A percentile compares a stretch with the other conserved stretches of the same genome.
phyloP scores from a whole-genome alignment of 257 asterid genomes.

The Solanum tarijense region DNA sequence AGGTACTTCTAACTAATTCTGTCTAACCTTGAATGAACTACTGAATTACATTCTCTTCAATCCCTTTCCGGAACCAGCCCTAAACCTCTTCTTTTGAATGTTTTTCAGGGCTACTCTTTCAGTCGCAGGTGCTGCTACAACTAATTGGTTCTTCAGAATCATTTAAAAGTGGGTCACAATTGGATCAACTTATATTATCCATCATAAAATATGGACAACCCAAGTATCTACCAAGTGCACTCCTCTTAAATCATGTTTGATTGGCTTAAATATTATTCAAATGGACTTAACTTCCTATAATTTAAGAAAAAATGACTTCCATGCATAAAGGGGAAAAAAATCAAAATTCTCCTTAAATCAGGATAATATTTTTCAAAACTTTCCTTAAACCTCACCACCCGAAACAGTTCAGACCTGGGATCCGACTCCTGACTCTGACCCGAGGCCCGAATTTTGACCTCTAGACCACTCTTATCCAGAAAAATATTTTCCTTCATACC shows the following conservation, averaged over 20 bases:
- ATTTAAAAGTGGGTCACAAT: neutral
- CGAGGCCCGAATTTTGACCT: neutral
- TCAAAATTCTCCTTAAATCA: neutral
- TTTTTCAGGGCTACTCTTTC: neutral
- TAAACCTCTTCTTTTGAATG: neutral
- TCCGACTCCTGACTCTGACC: neutral
- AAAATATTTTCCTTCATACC: neutral
- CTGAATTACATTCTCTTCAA: neutral
- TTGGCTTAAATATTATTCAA: neutral
- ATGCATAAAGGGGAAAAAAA: neutral
- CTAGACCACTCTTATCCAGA: neutral
- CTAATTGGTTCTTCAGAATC: neutral
- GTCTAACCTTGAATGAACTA: neutral
- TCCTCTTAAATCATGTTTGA: neutral
- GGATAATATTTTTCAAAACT: too few species aligned
- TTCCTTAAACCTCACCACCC: neutral
- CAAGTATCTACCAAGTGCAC: neutral
- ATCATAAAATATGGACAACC: neutral
- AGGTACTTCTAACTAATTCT: neutral
- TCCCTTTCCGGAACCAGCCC: neutral
- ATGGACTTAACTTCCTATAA: neutral
- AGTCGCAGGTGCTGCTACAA: neutral
- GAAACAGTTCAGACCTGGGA: neutral
- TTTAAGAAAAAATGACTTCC: neutral
- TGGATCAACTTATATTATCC: neutral